These are phyloP conservation scores for Tolypocladium pustulatum DNA, from an alignment of 2,329 filamentous ascomycete species.

Conservation along the genomic window DNA sequence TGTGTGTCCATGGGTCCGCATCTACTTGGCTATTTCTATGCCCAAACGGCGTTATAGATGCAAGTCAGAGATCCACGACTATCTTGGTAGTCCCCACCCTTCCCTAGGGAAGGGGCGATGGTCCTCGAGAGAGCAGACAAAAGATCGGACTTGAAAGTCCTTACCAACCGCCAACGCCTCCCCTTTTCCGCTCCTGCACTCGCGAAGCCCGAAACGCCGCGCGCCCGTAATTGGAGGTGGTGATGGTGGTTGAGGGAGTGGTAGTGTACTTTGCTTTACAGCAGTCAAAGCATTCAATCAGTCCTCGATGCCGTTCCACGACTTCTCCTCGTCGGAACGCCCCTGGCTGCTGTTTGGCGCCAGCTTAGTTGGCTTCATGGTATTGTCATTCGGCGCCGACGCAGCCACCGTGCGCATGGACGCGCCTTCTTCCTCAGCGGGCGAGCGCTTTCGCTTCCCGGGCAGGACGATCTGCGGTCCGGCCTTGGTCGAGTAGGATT, in stretches of 20 bases:
- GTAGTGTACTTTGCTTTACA: neutral
- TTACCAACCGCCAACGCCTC: neutral
- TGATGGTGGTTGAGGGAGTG: neutral
- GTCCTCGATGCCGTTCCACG: slow-evolving; percentile 32
- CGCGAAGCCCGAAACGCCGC: neutral
- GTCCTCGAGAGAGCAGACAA: neutral
- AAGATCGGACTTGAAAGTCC: neutral
- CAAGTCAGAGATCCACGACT: neutral
- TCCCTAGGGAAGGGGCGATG: neutral
- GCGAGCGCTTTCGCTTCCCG: slow-evolving; percentile 21
- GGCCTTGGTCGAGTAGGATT: slow-evolving; percentile 4
- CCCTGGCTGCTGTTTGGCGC: slow-evolving; percentile 2
- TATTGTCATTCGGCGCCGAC: slow-evolving; percentile 6
- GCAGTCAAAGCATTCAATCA: slow-evolving; percentile 7
- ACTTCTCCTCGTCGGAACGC: slow-evolving; percentile 28
- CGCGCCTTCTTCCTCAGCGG: slow-evolving; percentile 12
- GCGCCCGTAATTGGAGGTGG: neutral
- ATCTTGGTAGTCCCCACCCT: neutral
- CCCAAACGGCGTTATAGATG: neutral
- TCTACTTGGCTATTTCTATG: neutral
- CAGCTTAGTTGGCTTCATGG: neutral
- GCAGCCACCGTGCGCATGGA: slow-evolving; percentile 19
- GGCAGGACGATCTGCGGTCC: slow-evolving; percentile 3
- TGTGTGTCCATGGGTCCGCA: neutral
- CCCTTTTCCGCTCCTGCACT: neutral